Percentiles rank a stretch among this genome's conserved stretches.
Evolutionary conservation across 805 yeast species (phyloP).

Genomic region (Kodamaea lidongshanica): DNA sequence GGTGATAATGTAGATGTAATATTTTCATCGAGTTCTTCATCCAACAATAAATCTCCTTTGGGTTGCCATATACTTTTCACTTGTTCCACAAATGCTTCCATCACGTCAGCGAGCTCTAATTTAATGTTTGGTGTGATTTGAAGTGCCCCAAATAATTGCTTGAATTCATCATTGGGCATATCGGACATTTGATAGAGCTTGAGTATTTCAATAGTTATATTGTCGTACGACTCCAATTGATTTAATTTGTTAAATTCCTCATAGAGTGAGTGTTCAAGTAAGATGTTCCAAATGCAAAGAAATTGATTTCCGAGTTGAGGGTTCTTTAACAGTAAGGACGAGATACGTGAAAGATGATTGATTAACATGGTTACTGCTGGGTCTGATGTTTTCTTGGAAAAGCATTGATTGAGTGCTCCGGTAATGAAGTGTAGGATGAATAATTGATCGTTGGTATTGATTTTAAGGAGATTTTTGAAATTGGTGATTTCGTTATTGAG

Average conservation of each 20-base stretch:
- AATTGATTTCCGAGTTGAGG: constrained; percentile 15
- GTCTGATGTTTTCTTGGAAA: no score
- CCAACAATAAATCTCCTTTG: constrained; percentile 9
- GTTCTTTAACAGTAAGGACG: constrained; percentile 18
- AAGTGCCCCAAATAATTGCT: constrained; percentile 9
- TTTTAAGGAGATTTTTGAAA: no score
- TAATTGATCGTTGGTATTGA: no score
- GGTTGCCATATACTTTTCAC: constrained; percentile 11
- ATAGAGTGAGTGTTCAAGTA: constrained; percentile 16
- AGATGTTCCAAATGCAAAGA: constrained; percentile 22
- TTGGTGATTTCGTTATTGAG: no score
- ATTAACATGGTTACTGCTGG: constrained; percentile 20
- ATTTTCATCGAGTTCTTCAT: no score
- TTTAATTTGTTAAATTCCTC: constrained; percentile 21
- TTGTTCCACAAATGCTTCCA: constrained; percentile 20
- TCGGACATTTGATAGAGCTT: constrained; percentile 15
- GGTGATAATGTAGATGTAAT: constrained; percentile 13
- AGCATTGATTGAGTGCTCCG: no score
- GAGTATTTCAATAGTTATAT: constrained; percentile 19
- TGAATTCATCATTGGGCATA: constrained; percentile 10
- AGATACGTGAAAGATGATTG: constrained; percentile 19
- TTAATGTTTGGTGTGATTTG: constrained; percentile 19
- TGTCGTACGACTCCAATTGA: constrained; percentile 22
- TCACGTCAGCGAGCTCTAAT: constrained; percentile 19
- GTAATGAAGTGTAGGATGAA: no score